These are phyloP conservation scores for Haplosporangium gracile DNA, from an alignment of 192 early-diverging fungal species.

Conservation along the genomic window DNA sequence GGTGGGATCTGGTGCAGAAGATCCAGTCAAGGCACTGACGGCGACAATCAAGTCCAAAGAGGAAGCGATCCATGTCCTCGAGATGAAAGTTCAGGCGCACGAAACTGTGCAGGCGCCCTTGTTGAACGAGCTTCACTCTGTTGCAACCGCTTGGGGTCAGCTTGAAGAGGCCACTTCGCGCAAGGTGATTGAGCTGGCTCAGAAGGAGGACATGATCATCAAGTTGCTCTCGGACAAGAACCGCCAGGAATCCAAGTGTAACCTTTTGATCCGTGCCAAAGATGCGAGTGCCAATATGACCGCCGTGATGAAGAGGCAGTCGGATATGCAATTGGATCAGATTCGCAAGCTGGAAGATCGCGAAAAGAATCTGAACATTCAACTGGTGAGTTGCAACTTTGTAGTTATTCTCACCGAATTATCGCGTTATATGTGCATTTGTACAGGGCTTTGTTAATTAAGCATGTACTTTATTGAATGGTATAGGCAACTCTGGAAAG, in stretches of 20 bases:
- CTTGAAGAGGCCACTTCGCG: constrained; percentile 89
- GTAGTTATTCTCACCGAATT: background rate
- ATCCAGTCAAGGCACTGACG: constrained; percentile 39
- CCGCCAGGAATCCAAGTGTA: constrained; percentile 91
- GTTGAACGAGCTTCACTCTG: constrained; percentile 73
- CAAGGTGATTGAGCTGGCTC: constrained; percentile 82
- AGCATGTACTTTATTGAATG: background rate
- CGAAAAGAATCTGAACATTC: constrained; percentile 75
- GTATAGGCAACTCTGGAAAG: constrained; percentile 49
- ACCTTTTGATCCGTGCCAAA: constrained; percentile 81
- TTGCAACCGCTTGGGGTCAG: constrained; percentile 80
- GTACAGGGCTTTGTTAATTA: background rate
- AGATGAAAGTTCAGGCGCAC: constrained; percentile 64
- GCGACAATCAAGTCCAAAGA: constrained; percentile 59
- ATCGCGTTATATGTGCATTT: background rate
- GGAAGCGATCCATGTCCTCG: constrained; percentile 67
- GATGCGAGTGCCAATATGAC: constrained; percentile 76
- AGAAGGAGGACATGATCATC: constrained; percentile 86
- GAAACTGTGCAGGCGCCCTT: constrained; percentile 64
- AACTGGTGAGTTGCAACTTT: constrained; percentile 45
- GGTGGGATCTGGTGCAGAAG: constrained; percentile 44
- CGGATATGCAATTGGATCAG: constrained; percentile 91
- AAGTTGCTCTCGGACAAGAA: constrained; percentile 86
- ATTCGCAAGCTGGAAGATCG: constrained; percentile 86
- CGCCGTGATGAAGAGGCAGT: constrained; percentile 82